Evolutionary conservation across 306 rosid species (phyloP), one percentile per base, ranked within the genome.

Genomic region (Alnus glutinosa): DNA sequence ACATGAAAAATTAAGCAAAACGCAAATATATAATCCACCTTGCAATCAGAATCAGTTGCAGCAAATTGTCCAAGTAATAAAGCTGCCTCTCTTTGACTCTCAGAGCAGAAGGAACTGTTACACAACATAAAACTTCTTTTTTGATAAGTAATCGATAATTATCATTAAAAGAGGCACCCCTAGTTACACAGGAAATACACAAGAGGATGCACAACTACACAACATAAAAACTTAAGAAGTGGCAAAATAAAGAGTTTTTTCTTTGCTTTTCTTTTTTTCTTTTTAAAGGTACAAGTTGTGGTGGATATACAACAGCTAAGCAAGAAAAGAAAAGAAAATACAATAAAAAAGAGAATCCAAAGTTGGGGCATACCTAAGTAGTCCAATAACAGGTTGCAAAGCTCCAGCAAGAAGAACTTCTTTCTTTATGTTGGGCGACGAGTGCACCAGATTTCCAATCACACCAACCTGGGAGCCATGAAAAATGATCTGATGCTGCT

Each of bases 31-130:
- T 37, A 61, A 79, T 73, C 76, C 81, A 93, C 99, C 96, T 95
- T 95, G 83, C 99, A 93, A 80, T 93, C 99, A 46, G 98, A 95
- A 89, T 95, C 99, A 49, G 99, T 95, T 50, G 99, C 98, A 32
- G 99, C 99, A 78, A 95, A 95, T 81, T 95, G 99, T 69, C 99
- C 99, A 83, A 95, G 96, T 81, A 95, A 89, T 88, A 95, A 85
- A 73, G 99, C 99, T 32, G 99, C 99, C 81, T 95, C 99, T 80
- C 99, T 90, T 89, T 90, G 98, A 86, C 99, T 95, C 88, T 95
- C 99, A 48, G 93, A 88, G 88, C 99, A 95, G 89, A 94, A 86
- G 36, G 99, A 95, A 82, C 99, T 95, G 84, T 80, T 75, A 71
- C 57, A 76, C 68, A 79, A 77, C 63, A 72, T 72, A 80, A 80